Evolutionary conservation across 2,329 filamentous ascomycete genomes (phyloP).

Genomic region (Cordyceps farinosa): DNA sequence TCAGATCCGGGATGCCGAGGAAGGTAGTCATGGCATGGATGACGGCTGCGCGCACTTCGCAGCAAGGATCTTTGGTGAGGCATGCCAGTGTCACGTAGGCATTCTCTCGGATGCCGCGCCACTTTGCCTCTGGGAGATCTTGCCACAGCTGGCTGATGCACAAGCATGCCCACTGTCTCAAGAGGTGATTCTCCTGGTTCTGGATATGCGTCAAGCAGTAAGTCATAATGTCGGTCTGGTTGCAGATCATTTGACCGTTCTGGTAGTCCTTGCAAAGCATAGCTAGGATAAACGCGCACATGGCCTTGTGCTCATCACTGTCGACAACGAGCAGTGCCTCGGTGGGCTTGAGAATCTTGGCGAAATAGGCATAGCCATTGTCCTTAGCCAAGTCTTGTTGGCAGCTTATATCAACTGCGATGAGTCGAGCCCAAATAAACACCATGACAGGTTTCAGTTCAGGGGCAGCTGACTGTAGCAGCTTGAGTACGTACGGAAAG

Average conservation of each 20-base stretch:
- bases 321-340: conserved; percentile 83
- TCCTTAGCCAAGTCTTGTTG: conserved; percentile 94
- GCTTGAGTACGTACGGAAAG: conserved; percentile 96
- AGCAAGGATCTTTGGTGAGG: conserved; percentile 78
- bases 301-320: conserved; percentile 90
- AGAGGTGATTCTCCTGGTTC: conserved; percentile 80
- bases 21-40: conserved; percentile 92
- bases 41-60: conserved; percentile 91
- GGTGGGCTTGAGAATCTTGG: conserved; percentile 80
- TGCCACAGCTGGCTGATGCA: conserved; percentile 95
- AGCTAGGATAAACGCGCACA: conserved; percentile 96
- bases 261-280: conserved; percentile 96
- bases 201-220: conserved; percentile 80
- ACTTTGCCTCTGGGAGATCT: conserved; percentile 88
- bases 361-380: conserved; percentile 95
- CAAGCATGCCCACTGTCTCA: conserved; percentile 93
- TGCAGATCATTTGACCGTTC: conserved; percentile 86
- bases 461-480: conserved; percentile 88
- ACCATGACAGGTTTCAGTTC: conserved; percentile 99
- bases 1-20: conserved; percentile 87
- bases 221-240: conserved; percentile 84
- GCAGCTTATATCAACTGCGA: conserved; percentile 91
- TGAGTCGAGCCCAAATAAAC: conserved; percentile 95
- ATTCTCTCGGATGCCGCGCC: conserved; percentile 85
- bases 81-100: conserved; percentile 78